A percentile compares a stretch with the other conserved stretches of the same genome.
phyloP scores from a whole-genome alignment of 2,329 filamentous ascomycete species.

The Stachybotrys echinatus region DNA sequence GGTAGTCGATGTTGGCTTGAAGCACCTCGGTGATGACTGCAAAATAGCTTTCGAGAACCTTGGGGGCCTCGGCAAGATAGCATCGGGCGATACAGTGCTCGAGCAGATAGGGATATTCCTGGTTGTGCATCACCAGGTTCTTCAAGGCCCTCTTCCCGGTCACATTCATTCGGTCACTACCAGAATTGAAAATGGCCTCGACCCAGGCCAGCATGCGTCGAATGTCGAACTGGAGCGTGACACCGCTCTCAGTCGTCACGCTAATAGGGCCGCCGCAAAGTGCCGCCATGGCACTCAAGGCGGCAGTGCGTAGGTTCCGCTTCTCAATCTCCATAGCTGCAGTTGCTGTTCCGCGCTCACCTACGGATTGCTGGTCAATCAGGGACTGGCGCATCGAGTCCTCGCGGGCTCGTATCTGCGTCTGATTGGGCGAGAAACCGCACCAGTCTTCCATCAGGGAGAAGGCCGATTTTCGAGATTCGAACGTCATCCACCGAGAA shows the following conservation, averaged over 20 bases:
- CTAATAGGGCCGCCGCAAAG: slow-evolving; percentile 83
- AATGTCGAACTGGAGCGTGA: slow-evolving; percentile 86
- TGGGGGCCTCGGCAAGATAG: slow-evolving; percentile 74
- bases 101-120: slow-evolving; percentile 76
- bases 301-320: slow-evolving; percentile 81
- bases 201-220: slow-evolving; percentile 93
- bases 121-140: slow-evolving; percentile 87
- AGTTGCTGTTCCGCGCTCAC: slow-evolving; percentile 72
- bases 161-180: slow-evolving; percentile 85
- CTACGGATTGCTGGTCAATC: slow-evolving; percentile 70
- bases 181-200: slow-evolving; percentile 86
- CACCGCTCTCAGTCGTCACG: slow-evolving; percentile 81
- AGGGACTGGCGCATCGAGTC: slow-evolving; percentile 82
- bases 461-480: slow-evolving; percentile 91
- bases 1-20: slow-evolving; percentile 75
- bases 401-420: slow-evolving; percentile 74
- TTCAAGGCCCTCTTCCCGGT: slow-evolving; percentile 85
- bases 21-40: slow-evolving; percentile 86
- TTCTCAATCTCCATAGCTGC: slow-evolving; percentile 97
- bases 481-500: slow-evolving; percentile 94
- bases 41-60: slow-evolving; percentile 92
- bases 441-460: slow-evolving; percentile 99
- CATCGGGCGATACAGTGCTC: slow-evolving; percentile 90
- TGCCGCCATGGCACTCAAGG: slow-evolving; percentile 90
- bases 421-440: slow-evolving; percentile 88